These are phyloP conservation scores for Penicillium decumbens DNA, from an alignment of 2,329 filamentous ascomycete genomes.

Conservation along the genomic window DNA sequence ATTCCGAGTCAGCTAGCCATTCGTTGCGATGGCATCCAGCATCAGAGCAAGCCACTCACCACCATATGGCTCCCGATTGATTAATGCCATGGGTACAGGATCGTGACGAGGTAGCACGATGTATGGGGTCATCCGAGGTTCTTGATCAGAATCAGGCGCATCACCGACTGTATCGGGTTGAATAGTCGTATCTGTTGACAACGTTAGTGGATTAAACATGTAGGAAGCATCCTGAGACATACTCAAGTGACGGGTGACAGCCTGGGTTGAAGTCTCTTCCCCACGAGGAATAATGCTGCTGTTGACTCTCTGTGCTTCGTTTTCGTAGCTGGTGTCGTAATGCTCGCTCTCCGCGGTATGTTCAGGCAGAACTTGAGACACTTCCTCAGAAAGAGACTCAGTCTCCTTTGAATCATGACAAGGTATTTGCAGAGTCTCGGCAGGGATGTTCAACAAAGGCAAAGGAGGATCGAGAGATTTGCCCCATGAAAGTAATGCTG, in stretches of 20 bases:
- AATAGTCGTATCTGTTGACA: constrained; percentile 48
- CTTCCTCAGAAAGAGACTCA: constrained; percentile 51
- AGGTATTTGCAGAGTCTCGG: constrained; percentile 30
- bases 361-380: constrained; percentile 17
- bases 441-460: constrained; percentile 52
- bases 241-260: constrained; percentile 62
- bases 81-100: constrained; percentile 66
- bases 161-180: constrained; percentile 49
- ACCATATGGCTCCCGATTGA: constrained; percentile 65
- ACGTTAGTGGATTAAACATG: background rate
- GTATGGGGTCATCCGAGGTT: constrained; percentile 63
- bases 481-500: constrained; percentile 68
- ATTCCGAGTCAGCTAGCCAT: background rate
- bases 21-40: background rate
- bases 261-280: constrained; percentile 53
- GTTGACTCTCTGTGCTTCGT: constrained; percentile 61
- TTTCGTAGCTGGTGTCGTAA: constrained; percentile 59
- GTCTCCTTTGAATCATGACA: constrained; percentile 15
- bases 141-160: constrained; percentile 51
- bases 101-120: constrained; percentile 52
- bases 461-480: constrained; percentile 57
- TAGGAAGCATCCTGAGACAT: background rate
- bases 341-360: constrained; percentile 50
- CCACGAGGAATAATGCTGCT: constrained; percentile 49
- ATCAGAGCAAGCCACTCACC: constrained; percentile 21